Percentiles rank a stretch among this genome's conserved stretches.
These are phyloP conservation scores for Pleurotus tuoliensis DNA, from an alignment of 768 basidiomycete species.

Conservation along the genomic window DNA sequence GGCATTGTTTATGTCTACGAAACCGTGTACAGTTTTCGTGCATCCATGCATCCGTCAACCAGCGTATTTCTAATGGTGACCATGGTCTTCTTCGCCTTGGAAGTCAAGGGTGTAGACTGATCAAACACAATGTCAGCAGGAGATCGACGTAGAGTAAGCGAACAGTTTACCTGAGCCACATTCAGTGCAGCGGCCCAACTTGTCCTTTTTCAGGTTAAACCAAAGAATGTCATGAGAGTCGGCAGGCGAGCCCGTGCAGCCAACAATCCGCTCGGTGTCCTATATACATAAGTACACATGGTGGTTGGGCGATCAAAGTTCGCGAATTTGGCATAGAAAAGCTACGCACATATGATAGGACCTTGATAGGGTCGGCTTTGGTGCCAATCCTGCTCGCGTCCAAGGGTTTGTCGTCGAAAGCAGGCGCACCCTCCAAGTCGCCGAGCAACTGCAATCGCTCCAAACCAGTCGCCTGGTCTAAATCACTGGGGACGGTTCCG, in stretches of 20 bases:
- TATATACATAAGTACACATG: slow-evolving; percentile 22
- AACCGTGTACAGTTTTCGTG: background rate
- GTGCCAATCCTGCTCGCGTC: slow-evolving; percentile 87
- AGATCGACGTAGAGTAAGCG: background rate
- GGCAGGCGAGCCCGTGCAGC: slow-evolving; percentile 92
- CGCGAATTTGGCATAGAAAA: slow-evolving; percentile 2
- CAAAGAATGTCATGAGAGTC: slow-evolving; percentile 94
- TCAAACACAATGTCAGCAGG: background rate
- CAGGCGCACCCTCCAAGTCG: slow-evolving; percentile 80
- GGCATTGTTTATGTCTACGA: background rate
- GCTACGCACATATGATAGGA: slow-evolving; percentile 76
- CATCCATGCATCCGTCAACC: background rate
- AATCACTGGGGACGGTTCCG: slow-evolving; percentile 77
- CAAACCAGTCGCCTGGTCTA: slow-evolving; percentile 91
- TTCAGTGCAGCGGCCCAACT: slow-evolving; percentile 81
- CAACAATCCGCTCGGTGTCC: slow-evolving; percentile 82
- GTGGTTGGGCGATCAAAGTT: no score
- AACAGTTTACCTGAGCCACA: slow-evolving; percentile 80
- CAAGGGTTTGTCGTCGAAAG: slow-evolving; percentile 86
- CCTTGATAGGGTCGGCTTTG: slow-evolving; percentile 78
- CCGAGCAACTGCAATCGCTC: slow-evolving; percentile 93
- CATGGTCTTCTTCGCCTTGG: slow-evolving; percentile 12
- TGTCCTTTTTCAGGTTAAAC: slow-evolving; percentile 66
- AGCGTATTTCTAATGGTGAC: slow-evolving; percentile 9
- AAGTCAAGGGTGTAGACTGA: slow-evolving; percentile 74